A percentile compares a stretch with the other conserved stretches of the same genome.
Conservation (phyloP, 495 filamentous ascomycete species). For the Neurospora pannonica region DNA sequence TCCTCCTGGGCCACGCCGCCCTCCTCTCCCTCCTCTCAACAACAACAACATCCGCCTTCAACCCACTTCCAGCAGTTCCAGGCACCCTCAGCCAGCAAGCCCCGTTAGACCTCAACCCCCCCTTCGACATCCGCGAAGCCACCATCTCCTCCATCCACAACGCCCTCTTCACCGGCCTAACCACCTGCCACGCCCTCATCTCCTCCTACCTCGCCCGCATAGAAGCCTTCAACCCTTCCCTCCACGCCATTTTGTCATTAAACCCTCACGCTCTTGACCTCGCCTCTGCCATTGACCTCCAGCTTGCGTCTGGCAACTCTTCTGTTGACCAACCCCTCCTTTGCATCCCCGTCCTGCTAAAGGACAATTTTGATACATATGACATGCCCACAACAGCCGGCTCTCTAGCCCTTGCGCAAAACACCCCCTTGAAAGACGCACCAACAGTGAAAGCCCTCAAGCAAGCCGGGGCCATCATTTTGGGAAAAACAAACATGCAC, state of each 20-base stretch:
- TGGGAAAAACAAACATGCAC: conserved; percentile 58
- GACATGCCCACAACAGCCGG: conserved; percentile 49
- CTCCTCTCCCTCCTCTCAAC: background rate
- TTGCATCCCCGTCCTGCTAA: conserved; percentile 52
- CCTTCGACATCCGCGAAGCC: conserved; percentile 44
- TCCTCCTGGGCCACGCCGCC: background rate
- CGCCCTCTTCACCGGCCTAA: conserved; percentile 35
- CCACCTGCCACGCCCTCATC: conserved; percentile 44
- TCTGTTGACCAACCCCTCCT: conserved; percentile 32
- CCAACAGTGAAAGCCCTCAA: conserved; percentile 40
- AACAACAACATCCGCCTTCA: background rate
- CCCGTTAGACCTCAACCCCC: background rate
- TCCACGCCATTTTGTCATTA: conserved; percentile 49
- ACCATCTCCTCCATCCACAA: conserved; percentile 46
- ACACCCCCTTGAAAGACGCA: conserved; percentile 37
- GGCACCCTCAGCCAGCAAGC: background rate
- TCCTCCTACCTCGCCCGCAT: conserved; percentile 47
- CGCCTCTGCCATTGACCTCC: conserved; percentile 39
- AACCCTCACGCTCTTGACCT: conserved; percentile 39
- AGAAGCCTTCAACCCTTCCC: conserved; percentile 41
- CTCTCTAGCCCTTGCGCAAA: conserved; percentile 35
- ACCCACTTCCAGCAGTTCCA: background rate
- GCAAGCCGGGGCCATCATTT: conserved; percentile 51
- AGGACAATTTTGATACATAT: conserved; percentile 51
- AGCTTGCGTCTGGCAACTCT: conserved; percentile 33